Base-by-base conservation (phyloP, 345 rosid genomes). In the Sisymbrium irio region DNA sequence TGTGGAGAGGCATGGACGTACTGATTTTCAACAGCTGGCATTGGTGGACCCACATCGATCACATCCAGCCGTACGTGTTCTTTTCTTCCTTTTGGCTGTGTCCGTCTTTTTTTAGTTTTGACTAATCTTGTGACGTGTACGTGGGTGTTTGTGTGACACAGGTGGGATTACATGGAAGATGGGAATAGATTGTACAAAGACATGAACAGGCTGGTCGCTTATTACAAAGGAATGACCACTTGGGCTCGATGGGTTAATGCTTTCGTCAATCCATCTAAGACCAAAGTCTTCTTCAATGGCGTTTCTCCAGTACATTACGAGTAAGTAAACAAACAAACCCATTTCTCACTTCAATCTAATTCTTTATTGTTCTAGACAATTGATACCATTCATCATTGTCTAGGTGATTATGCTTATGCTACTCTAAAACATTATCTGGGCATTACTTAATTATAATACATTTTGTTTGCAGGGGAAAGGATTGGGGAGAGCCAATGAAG, bases 231-330 rank as follows among this genome's bases (percentile, higher is more conserved):
- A 3, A 51, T 95, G 49, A 88, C 93, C 35, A 95, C 99, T 0
- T 95, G 99, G 97, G 93, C 90, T 28, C 83, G 97, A 75, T 95
- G 99, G 99, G 87, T 95, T 33, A 82, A 92, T 75, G 79, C 58
- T 11, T 30, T 83, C 0, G 84, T 95, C 6, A 78, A 92, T 75
- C 88, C 99, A 51, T 45, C 71, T 25, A 83, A 81, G 75, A 95
- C 99, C 61, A 92, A 78, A 67, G 97, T 95, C 76, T 90, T 91
- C 82, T 89, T 88, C 82, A 93, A 86, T 39, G 96, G 88, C 33
- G 78, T 90, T 25, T 95, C 97, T 65, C 99, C 99, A 3, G 73
- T 81, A 8, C 97, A 95, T 60, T 95, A 92, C 45, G 96, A 86
- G 99, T 95, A 82, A 86, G 91, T 45, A 30, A 9, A 20, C 45